Percentiles rank a stretch among this genome's conserved stretches.
Conservation (phyloP, 257 asterid genomes). For the Phtheirospermum japonicum region DNA sequence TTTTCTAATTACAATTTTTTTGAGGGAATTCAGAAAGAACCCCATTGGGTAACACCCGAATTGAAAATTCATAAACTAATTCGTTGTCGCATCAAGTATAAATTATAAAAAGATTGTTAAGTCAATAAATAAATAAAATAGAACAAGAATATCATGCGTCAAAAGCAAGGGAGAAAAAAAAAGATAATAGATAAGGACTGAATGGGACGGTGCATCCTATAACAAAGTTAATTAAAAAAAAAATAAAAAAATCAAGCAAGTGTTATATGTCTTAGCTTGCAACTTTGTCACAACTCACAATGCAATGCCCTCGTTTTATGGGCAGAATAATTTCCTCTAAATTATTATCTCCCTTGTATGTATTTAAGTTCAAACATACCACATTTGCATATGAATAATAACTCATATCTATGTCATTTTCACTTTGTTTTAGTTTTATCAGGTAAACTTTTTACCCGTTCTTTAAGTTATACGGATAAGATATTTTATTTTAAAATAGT, state of each 20-base stretch:
- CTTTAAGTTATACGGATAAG: too few species aligned
- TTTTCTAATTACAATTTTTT: too few species aligned
- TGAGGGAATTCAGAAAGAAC: too few species aligned
- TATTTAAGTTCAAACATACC: not conserved
- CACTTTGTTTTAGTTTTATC: not conserved
- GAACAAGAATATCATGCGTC: conserved; percentile 37
- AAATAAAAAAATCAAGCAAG: too few species aligned
- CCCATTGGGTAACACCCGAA: too few species aligned
- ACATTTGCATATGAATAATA: too few species aligned
- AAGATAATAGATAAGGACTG: conserved; percentile 42
- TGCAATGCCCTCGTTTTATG: conserved; percentile 29
- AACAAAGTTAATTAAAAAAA: not conserved
- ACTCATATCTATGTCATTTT: too few species aligned
- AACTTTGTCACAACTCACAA: conserved; percentile 28
- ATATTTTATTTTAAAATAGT: too few species aligned
- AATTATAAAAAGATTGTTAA: too few species aligned
- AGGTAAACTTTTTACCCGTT: conserved; percentile 2
- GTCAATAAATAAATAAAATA: too few species aligned
- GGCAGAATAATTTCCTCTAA: conserved; percentile 6
- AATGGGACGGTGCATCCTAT: conserved; percentile 63
- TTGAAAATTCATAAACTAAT: too few species aligned
- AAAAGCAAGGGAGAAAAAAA: conserved; percentile 39
- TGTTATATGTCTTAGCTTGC: conserved; percentile 21
- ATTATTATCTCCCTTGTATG: not conserved
- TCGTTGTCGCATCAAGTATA: too few species aligned